Conservation (phyloP, 2,329 filamentous ascomycete species). For the Apiospora koreana region DNA sequence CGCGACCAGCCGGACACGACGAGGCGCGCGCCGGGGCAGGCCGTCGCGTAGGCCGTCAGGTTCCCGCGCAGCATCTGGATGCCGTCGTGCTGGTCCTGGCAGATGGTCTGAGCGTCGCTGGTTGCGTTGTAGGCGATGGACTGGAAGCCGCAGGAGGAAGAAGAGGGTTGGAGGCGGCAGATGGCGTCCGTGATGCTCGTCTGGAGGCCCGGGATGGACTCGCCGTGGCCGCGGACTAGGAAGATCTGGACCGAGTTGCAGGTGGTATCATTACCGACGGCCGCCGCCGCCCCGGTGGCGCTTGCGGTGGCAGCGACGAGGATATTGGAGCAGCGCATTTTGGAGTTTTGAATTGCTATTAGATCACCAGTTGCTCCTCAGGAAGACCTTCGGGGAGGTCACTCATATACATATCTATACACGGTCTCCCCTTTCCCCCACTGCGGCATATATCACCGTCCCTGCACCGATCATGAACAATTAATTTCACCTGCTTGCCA, state of each 20-base stretch:
- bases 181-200: neutral
- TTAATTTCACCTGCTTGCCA: neutral
- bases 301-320: neutral
- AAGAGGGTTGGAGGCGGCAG: neutral
- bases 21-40: neutral
- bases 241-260: slow-evolving; percentile 6
- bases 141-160: neutral
- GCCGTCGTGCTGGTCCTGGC: neutral
- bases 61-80: neutral
- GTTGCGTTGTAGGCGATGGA: slow-evolving; percentile 4
- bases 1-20: slow-evolving; percentile 3
- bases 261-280: neutral
- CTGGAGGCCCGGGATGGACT: neutral
- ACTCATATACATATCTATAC: neutral
- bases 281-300: neutral
- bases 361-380: neutral
- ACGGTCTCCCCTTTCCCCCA: neutral
- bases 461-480: neutral
- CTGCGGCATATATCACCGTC: neutral
- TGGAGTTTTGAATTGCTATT: neutral
- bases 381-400: neutral
- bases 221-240: slow-evolving; percentile 8
- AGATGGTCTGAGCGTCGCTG: neutral
- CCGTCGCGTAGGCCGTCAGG: neutral
- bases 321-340: neutral